A percentile compares a stretch with the other conserved stretches of the same genome.
phyloP scores from a whole-genome alignment of 345 rosid genomes.

The Moringa oleifera region DNA sequence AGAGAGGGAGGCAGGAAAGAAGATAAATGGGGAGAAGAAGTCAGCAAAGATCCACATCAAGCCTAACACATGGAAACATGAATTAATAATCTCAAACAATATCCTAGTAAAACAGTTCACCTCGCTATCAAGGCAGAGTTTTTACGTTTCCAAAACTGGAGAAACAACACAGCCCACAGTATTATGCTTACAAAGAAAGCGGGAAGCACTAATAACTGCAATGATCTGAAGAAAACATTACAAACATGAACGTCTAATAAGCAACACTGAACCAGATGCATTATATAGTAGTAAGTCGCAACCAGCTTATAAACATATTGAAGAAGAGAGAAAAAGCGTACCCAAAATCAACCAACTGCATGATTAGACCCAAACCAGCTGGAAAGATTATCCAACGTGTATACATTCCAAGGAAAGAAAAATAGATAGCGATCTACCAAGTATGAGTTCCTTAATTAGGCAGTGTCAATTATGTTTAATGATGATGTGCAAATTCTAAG shows the following conservation, averaged over 20 bases:
- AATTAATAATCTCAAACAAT: not conserved
- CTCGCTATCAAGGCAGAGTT: slow-evolving; percentile 73
- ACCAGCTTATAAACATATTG: not conserved
- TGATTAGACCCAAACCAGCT: slow-evolving; percentile 52
- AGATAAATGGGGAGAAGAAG: not conserved
- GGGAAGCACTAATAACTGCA: slow-evolving; percentile 74
- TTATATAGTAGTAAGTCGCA: not conserved
- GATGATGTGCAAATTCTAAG: not conserved
- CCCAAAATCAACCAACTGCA: slow-evolving; percentile 80
- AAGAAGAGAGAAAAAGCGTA: slow-evolving; percentile 16
- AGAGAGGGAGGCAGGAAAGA: slow-evolving; percentile 3
- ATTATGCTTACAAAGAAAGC: slow-evolving; percentile 58
- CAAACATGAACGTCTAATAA: not conserved
- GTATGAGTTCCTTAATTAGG: slow-evolving; percentile 15
- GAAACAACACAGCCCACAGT: slow-evolving; percentile 84
- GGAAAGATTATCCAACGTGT: slow-evolving; percentile 83
- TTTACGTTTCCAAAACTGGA: slow-evolving; percentile 97
- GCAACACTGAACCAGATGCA: slow-evolving; percentile 5
- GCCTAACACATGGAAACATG: not conserved
- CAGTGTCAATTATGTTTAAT: too few species aligned
- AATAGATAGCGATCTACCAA: slow-evolving; percentile 76
- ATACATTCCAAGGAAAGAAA: slow-evolving; percentile 87
- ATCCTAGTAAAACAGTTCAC: slow-evolving; percentile 24
- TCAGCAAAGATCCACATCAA: not conserved
- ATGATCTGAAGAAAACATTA: slow-evolving; percentile 41